Conservation (phyloP, 331 rosid genomes). For the Pyracantha coccinea region DNA sequence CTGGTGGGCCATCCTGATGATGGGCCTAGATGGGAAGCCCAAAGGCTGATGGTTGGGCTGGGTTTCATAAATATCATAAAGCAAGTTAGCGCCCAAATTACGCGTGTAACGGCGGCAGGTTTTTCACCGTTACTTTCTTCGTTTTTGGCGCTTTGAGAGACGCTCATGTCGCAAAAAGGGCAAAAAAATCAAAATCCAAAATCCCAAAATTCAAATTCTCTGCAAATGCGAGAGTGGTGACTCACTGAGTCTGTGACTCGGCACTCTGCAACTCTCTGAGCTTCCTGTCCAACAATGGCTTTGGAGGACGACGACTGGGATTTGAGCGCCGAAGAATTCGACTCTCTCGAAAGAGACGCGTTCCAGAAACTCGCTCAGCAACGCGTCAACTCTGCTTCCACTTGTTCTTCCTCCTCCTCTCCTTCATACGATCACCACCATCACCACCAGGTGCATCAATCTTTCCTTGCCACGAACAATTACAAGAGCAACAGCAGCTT, state of each 20-base stretch:
- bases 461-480: not conserved
- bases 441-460: not conserved
- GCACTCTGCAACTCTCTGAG: not conserved
- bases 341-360: constrained; percentile 83
- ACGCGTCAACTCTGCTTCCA: constrained; percentile 26
- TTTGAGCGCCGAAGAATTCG: constrained; percentile 70
- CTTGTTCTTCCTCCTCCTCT: constrained; percentile 21
- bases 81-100: not conserved
- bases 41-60: not conserved
- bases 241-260: not conserved
- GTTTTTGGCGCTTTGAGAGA: not conserved
- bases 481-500: constrained; percentile 5
- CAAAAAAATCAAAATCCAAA: not conserved
- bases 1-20: not conserved
- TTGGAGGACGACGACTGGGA: constrained; percentile 56
- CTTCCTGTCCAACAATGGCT: constrained; percentile 18
- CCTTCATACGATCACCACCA: not conserved
- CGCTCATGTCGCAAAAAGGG: not conserved
- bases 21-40: not conserved
- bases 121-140: not conserved
- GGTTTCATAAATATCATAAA: not conserved
- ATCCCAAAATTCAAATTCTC: not conserved
- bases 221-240: not conserved
- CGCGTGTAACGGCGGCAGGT: not conserved
- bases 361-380: constrained; percentile 64